Base-by-base conservation (phyloP, 805 yeast genomes). In the Wickerhamiella bombiphila region DNA sequence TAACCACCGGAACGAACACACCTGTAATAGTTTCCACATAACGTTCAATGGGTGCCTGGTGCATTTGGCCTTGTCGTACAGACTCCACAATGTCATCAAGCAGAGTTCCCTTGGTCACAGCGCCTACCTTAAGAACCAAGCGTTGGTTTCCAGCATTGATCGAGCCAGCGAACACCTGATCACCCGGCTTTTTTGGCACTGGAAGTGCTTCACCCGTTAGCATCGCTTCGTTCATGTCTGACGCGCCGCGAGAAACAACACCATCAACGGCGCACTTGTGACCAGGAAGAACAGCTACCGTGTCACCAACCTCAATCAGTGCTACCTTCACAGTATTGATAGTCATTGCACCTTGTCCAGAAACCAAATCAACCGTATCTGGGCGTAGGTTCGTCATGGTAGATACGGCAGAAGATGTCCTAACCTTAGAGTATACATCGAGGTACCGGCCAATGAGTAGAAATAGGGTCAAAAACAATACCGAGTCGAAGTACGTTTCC, bases 221-320 rank as follows among this genome's bases (percentile, higher is more conserved):
- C 3, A 94, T 76, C 21, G 85, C 71, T 61, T 88, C 97, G 54
- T 88, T 94, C 55, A 83, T 76, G 45, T 81, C 88, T 41, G 88
- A 70, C 14, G 61, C 62, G 3, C 97, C 96, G 5, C 63, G 55
- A 7, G 80, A 61, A 41, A 88, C 56, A 2, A 82, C 64, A 19
- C 79, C 71, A 57, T 88, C 98, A 0, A 88, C 86, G 1, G 95
- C 93, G 15, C 59, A 57, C 5, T 60, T 50, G 49, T 52, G 52
- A n/a, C 66, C 66, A 1, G 63, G 57, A 7, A 51, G 37, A 7
- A 62, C 52, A 13, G 48, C 44, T 1, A 86, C 65, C 30, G 77
- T 73, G 54, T 91, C 98, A 43, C 96, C 95, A 2, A 94, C 81
- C 54, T 88, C 94, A 22, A 88, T 60, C 35, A 68, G 45, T 38